Conservation (phyloP, 129 eudicot species). For the Centella asiatica region DNA sequence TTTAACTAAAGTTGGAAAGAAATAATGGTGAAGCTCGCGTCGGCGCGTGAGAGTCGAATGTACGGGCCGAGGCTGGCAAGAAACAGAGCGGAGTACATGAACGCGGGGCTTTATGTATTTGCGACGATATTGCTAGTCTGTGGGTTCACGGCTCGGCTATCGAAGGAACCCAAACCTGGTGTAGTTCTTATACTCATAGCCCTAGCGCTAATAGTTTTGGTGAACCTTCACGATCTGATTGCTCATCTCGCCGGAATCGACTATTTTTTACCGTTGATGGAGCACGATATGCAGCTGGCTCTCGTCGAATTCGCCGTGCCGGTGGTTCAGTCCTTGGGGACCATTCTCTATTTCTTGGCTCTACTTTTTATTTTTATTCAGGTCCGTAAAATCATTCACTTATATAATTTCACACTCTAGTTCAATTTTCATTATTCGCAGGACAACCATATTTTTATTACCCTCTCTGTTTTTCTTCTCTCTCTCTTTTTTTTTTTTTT, state of each 20-base stretch:
- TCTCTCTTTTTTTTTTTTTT: too few relatives aligned
- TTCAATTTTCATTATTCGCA: too few relatives aligned
- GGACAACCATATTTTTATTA: too few relatives aligned
- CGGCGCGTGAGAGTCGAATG: conserved; percentile 63
- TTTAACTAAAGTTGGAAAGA: too few relatives aligned
- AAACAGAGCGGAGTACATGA: conserved; percentile 56
- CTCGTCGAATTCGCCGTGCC: conserved; percentile 78
- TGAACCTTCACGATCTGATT: conserved; percentile 66
- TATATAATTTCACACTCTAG: neutral
- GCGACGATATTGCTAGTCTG: conserved; percentile 47
- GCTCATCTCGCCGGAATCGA: conserved; percentile 72
- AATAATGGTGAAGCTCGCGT: conserved; percentile 79
- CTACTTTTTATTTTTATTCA: conserved; percentile 56
- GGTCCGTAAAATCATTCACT: conserved; percentile 16
- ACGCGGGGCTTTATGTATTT: conserved; percentile 74
- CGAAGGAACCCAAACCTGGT: conserved; percentile 58
- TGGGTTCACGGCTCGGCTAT: conserved; percentile 60
- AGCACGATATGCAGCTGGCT: conserved; percentile 51
- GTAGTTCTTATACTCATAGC: conserved; percentile 56
- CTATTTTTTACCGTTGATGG: conserved; percentile 40
- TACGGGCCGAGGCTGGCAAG: conserved; percentile 68
- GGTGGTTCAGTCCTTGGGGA: conserved; percentile 40
- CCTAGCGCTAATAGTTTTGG: conserved; percentile 26
- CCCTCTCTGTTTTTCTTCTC: too few relatives aligned
- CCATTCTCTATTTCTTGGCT: conserved; percentile 35